Evolutionary conservation across 306 rosid genomes (phyloP).

Genomic region (Malus sieversii): DNA sequence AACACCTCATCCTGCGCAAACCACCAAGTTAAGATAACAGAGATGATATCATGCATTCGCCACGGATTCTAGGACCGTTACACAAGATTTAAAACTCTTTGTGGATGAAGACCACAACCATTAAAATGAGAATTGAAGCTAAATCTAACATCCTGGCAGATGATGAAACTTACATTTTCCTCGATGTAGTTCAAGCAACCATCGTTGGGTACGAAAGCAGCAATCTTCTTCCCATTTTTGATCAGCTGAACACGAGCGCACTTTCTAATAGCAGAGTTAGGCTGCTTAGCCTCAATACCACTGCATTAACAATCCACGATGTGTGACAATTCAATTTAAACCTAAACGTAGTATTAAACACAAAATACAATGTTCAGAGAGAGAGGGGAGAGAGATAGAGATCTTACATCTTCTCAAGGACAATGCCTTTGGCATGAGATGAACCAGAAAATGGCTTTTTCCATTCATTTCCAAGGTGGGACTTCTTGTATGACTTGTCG

Average conservation of each 20-base stretch:
- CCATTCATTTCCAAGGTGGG: constrained; percentile 34
- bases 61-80: not conserved
- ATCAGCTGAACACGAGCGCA: constrained; percentile 34
- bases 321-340: not conserved
- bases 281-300: constrained; percentile 33
- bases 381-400: not conserved
- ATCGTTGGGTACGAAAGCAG: constrained; percentile 29
- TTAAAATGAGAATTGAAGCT: not conserved
- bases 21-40: not conserved
- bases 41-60: not conserved
- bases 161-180: constrained; percentile 15
- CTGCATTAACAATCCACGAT: constrained; percentile 11
- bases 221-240: constrained; percentile 30
- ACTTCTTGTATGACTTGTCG: constrained; percentile 30
- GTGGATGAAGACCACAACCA: not conserved
- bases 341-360: too few species aligned
- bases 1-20: constrained; percentile 27
- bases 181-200: constrained; percentile 28
- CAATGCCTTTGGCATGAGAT: constrained; percentile 33
- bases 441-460: constrained; percentile 34
- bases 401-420: constrained; percentile 28
- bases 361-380: not conserved
- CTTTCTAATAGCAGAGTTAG: constrained; percentile 27
- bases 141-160: not conserved
- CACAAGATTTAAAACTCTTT: not conserved